Evolutionary conservation across 768 basidiomycete species (phyloP).

Genomic region (Serendipita sp.): DNA sequence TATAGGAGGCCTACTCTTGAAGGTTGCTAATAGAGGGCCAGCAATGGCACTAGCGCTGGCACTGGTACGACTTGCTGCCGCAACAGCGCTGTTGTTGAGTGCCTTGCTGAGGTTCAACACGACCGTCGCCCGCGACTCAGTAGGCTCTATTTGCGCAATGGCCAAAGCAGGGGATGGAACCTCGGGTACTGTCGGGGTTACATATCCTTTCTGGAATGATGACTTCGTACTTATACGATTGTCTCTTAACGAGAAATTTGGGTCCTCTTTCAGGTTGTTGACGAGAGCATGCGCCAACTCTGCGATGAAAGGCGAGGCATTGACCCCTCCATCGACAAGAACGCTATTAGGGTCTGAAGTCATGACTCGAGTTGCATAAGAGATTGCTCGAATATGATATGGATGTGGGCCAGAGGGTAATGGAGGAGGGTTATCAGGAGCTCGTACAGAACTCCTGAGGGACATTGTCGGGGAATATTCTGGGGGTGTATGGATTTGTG

Average conservation of each 20-base stretch:
- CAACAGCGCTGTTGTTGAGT: background rate
- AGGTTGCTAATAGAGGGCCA: conserved; percentile 7
- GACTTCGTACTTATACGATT: conserved; percentile 6
- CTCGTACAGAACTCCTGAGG: background rate
- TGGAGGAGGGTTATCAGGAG: conserved; percentile 38
- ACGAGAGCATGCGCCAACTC: conserved; percentile 52
- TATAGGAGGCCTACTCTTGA: conserved; percentile 1
- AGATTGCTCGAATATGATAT: conserved; percentile 43
- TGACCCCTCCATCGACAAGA: conserved; percentile 50
- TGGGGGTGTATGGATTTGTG: conserved; percentile 7
- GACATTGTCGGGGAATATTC: background rate
- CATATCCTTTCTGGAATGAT: conserved; percentile 13
- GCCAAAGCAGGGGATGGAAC: conserved; percentile 16
- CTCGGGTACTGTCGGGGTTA: conserved; percentile 19
- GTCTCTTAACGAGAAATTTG: background rate
- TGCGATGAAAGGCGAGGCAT: conserved; percentile 43
- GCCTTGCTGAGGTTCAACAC: background rate
- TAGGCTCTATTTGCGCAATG: background rate
- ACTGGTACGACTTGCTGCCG: conserved; percentile 2
- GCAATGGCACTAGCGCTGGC: background rate
- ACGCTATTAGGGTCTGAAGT: conserved; percentile 59
- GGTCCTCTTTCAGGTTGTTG: conserved; percentile 22
- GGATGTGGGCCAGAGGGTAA: conserved; percentile 6
- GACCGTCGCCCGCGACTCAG: background rate
- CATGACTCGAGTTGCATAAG: conserved; percentile 78